Conservation (phyloP, 2,329 filamentous ascomycete species). For the Fusarium coffeatum region DNA sequence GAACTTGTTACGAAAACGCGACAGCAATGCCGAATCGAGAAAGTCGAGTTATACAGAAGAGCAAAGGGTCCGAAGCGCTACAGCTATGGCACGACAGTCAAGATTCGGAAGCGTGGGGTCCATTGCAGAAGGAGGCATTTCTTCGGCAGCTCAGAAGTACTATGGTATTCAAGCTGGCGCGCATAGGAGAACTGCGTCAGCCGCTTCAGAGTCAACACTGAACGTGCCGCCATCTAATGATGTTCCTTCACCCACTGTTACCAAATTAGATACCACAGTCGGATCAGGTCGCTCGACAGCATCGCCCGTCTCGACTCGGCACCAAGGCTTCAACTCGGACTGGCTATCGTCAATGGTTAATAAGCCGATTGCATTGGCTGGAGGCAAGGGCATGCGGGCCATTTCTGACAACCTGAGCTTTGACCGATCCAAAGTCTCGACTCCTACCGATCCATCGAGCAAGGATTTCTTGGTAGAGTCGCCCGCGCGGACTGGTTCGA, state of each 20-base stretch:
- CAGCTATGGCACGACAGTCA: conserved; percentile 77
- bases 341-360: conserved; percentile 65
- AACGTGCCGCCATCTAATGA: conserved; percentile 66
- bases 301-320: conserved; percentile 58
- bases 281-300: conserved; percentile 55
- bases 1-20: conserved; percentile 84
- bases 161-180: conserved; percentile 65
- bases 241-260: conserved; percentile 66
- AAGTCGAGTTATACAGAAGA: conserved; percentile 84
- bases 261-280: conserved; percentile 65
- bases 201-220: conserved; percentile 66
- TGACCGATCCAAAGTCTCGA: conserved; percentile 64
- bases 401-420: conserved; percentile 81
- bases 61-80: conserved; percentile 73
- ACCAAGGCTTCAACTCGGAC: conserved; percentile 62
- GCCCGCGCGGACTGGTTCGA: conserved; percentile 79
- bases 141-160: conserved; percentile 77
- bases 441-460: conserved; percentile 60
- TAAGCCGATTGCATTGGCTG: conserved; percentile 62
- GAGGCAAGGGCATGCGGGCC: conserved; percentile 78
- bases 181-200: conserved; percentile 71
- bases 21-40: conserved; percentile 71
- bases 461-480: conserved; percentile 55
- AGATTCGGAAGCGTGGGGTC: conserved; percentile 84
- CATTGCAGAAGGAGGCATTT: conserved; percentile 68